Conservation (phyloP, 108 stramenopile species). For the Pseudonitzschia delicatissima region DNA sequence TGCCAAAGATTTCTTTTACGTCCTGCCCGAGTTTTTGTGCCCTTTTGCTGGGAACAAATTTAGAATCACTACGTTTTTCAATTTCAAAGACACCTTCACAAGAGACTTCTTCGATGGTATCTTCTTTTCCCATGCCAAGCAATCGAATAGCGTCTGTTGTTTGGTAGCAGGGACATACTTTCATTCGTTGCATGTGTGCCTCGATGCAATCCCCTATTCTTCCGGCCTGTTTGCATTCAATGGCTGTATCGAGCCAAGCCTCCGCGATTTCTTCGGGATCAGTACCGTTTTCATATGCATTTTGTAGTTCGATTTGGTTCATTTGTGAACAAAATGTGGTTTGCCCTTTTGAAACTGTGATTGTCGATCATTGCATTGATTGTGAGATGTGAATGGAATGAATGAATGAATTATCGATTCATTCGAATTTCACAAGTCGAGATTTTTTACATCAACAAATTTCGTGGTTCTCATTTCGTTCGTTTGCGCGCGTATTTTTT, state of each 20-base stretch:
- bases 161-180: background rate
- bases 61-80: background rate
- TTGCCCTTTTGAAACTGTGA: no score
- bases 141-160: slow-evolving; percentile 30
- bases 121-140: slow-evolving; percentile 15
- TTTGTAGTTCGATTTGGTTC: no score
- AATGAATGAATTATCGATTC: no score
- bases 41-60: background rate
- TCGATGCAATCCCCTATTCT: slow-evolving; percentile 1
- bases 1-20: slow-evolving; percentile 7
- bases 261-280: slow-evolving; percentile 10
- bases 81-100: slow-evolving; percentile 25
- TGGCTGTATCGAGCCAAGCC: slow-evolving; percentile 17
- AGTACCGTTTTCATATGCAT: background rate
- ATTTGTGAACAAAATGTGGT: no score
- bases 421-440: no score
- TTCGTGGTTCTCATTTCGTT: no score
- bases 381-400: no score
- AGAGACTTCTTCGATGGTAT: slow-evolving; percentile 18
- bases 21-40: slow-evolving; percentile 13
- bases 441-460: no score
- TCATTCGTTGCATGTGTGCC: slow-evolving; percentile 27
- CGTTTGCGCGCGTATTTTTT: no score
- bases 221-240: slow-evolving; percentile 24
- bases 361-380: no score